Evolutionary conservation across 1,284 basidiomycete species (phyloP).

Genomic region (Ustilago tritici): DNA sequence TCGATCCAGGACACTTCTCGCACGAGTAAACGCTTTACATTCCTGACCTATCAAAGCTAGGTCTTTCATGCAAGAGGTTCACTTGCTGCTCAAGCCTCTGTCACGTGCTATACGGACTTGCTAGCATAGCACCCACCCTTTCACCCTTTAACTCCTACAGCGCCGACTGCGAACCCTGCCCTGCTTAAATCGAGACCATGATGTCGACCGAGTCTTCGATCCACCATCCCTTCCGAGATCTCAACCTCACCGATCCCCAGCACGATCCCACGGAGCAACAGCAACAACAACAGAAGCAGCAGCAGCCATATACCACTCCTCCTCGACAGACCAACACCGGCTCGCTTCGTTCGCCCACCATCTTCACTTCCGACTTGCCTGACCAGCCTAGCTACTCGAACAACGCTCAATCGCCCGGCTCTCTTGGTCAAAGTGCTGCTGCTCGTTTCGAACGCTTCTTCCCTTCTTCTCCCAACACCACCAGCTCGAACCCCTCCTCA

Average conservation of each 20-base stretch:
- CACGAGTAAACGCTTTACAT: background rate
- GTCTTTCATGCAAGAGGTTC: too few species aligned
- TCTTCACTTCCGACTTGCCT: conserved; percentile 30
- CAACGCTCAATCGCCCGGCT: conserved; percentile 20
- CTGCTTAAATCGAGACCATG: conserved; percentile 13
- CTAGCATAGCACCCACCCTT: background rate
- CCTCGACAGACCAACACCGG: conserved; percentile 24
- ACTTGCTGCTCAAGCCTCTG: background rate
- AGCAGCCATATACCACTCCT: conserved; percentile 24
- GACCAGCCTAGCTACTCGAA: conserved; percentile 28
- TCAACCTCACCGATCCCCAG: conserved; percentile 41
- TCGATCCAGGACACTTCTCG: background rate
- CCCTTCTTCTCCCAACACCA: conserved; percentile 38
- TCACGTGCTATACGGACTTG: background rate
- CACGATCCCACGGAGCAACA: conserved; percentile 36
- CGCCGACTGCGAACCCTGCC: background rate
- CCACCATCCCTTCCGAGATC: conserved; percentile 37
- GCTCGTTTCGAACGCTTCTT: conserved; percentile 66
- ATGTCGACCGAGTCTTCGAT: conserved; percentile 50
- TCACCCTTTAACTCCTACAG: background rate
- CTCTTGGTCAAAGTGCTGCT: conserved; percentile 52
- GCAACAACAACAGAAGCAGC: conserved; percentile 18
- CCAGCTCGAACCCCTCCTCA: conserved; percentile 36
- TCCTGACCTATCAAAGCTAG: background rate
- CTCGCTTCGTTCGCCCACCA: conserved; percentile 43